Evolutionary conservation across 2,329 filamentous ascomycete species (phyloP).

Genomic region (Nothophoma quercina): DNA sequence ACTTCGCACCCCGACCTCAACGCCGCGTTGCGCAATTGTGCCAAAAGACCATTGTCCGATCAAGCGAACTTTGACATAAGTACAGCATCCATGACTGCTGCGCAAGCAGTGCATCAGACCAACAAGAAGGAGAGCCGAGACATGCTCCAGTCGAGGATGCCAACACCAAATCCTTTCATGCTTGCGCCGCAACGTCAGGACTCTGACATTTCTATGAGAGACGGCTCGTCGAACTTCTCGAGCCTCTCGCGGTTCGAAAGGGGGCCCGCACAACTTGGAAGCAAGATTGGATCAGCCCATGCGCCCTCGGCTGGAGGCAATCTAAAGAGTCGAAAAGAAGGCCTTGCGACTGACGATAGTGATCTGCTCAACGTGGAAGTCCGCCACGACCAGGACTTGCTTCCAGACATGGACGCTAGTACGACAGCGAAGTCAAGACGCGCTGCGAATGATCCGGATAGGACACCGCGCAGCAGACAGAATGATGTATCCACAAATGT

Average conservation of each 20-base stretch:
- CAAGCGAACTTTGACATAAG: neutral
- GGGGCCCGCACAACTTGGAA: slow-evolving; percentile 1
- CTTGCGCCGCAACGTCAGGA: slow-evolving; percentile 16
- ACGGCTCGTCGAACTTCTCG: slow-evolving; percentile 29
- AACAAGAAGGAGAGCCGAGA: slow-evolving; percentile 31
- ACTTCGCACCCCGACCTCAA: slow-evolving; percentile 33
- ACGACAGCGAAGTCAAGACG: neutral
- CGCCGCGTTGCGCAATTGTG: slow-evolving; percentile 13
- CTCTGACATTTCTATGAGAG: slow-evolving; percentile 34
- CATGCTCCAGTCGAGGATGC: slow-evolving; percentile 18
- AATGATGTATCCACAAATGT: neutral
- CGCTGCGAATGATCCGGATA: neutral
- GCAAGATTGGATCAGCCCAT: slow-evolving; percentile 29
- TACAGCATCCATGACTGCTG: slow-evolving; percentile 9
- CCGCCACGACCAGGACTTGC: slow-evolving; percentile 29
- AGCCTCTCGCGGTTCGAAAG: slow-evolving; percentile 19
- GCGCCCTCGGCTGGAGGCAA: slow-evolving; percentile 20
- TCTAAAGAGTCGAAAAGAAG: slow-evolving; percentile 41
- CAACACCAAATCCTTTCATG: slow-evolving; percentile 30
- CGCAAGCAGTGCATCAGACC: slow-evolving; percentile 10
- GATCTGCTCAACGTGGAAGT: slow-evolving; percentile 10
- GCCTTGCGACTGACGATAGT: slow-evolving; percentile 7
- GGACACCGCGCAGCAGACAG: neutral
- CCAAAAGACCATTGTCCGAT: slow-evolving; percentile 21
- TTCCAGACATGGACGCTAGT: slow-evolving; percentile 1